Conservation (phyloP, 2,329 filamentous ascomycete species). For the Claviceps paspali region DNA sequence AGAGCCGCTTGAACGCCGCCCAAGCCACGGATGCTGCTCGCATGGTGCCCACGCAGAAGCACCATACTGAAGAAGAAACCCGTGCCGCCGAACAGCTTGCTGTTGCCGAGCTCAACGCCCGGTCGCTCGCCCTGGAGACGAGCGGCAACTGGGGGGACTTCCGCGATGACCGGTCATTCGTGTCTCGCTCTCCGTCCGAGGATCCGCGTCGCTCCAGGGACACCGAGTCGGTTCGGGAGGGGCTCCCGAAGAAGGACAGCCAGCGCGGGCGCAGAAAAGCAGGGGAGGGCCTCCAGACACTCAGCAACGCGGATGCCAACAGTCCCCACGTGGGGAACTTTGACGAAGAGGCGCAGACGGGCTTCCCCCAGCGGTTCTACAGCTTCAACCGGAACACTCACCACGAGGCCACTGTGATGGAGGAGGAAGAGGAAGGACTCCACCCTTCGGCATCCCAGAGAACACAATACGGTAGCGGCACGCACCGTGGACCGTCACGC, state of each 20-base stretch:
- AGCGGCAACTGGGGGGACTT: constrained; percentile 12
- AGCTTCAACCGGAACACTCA: constrained; percentile 13
- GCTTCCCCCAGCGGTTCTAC: constrained; percentile 17
- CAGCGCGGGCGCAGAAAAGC: constrained; percentile 33
- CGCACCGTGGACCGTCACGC: constrained; percentile 2
- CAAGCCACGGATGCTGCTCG: constrained; percentile 49
- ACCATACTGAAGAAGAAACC: constrained; percentile 13
- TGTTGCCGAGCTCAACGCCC: constrained; percentile 27
- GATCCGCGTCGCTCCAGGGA: constrained; percentile 22
- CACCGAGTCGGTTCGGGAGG: constrained; percentile 21
- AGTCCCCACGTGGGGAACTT: constrained; percentile 20
- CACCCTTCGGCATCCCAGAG: constrained; percentile 6
- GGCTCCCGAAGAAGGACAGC: constrained; percentile 26
- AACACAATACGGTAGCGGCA: background rate
- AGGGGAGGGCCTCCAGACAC: constrained; percentile 27
- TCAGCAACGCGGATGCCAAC: constrained; percentile 16
- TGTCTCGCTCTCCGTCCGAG: constrained; percentile 16
- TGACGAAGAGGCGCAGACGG: constrained; percentile 29
- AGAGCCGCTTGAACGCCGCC: constrained; percentile 44
- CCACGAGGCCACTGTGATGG: constrained; percentile 2
- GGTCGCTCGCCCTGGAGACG: constrained; percentile 15
- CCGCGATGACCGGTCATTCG: constrained; percentile 6
- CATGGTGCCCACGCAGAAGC: constrained; percentile 37
- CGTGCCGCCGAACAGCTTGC: constrained; percentile 28
- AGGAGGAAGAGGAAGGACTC: constrained; percentile 8